These are phyloP conservation scores for Hirsutella thompsonii DNA, from an alignment of 2,329 filamentous ascomycete species.

Conservation along the genomic window DNA sequence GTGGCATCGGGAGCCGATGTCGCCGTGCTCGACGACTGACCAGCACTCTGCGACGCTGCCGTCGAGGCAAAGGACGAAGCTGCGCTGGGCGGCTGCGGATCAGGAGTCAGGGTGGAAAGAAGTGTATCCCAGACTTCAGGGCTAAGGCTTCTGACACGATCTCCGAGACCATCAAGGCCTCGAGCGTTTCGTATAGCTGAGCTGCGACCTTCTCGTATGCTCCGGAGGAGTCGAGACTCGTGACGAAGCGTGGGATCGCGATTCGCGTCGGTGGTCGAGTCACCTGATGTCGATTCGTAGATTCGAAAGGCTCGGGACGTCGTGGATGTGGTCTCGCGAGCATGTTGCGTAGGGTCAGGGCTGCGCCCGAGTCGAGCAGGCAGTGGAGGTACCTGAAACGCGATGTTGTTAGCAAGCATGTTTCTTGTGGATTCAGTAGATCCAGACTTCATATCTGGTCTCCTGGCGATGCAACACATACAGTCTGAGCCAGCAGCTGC, in stretches of 20 bases:
- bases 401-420: not conserved
- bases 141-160: conserved; percentile 73
- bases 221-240: conserved; percentile 8
- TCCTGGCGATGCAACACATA: not conserved
- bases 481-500: conserved; percentile 1
- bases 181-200: conserved; percentile 2
- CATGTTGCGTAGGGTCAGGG: not conserved
- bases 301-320: not conserved
- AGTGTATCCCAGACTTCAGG: conserved; percentile 73
- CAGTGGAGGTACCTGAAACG: not conserved
- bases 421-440: too few relatives aligned
- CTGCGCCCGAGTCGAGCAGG: conserved; percentile 1
- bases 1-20: conserved; percentile 18
- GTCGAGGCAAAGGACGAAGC: conserved; percentile 72
- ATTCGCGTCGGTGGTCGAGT: not conserved
- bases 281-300: not conserved
- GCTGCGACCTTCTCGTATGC: conserved; percentile 3
- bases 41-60: conserved; percentile 25
- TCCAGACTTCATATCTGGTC: not conserved
- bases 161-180: conserved; percentile 60
- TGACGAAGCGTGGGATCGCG: not conserved
- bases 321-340: not conserved
- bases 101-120: conserved; percentile 65
- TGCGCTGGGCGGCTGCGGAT: conserved; percentile 66
- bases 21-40: conserved; percentile 30